A percentile compares a stretch with the other conserved stretches of the same genome.
These are phyloP conservation scores for Ensete glaucum DNA, from an alignment of 176 grass and related monocot genomes.

Conservation along the genomic window DNA sequence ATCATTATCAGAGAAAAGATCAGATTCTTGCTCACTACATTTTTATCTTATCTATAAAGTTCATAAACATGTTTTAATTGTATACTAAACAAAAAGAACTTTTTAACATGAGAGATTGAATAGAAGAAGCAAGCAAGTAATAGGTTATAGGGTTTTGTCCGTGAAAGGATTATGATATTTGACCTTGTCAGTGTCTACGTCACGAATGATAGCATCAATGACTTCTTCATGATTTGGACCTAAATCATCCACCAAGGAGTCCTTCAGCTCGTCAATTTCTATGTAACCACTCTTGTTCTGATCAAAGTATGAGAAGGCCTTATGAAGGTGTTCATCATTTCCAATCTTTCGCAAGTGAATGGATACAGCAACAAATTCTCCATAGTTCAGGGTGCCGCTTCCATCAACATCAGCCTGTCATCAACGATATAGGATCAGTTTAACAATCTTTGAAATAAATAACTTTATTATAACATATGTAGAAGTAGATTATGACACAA, in stretches of 20 bases:
- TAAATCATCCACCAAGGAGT: slow-evolving; percentile 7
- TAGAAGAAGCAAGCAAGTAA: neutral
- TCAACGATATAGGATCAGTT: neutral
- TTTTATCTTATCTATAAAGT: no score
- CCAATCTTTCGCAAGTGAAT: slow-evolving; percentile 15
- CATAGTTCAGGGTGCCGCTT: slow-evolving; percentile 8
- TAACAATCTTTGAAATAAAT: no score
- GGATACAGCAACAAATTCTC: slow-evolving; percentile 20
- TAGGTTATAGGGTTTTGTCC: neutral
- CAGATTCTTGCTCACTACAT: no score
- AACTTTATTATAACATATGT: no score
- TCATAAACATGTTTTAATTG: no score
- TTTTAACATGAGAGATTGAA: neutral
- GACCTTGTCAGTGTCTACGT: slow-evolving; percentile 18
- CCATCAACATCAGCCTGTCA: slow-evolving; percentile 18
- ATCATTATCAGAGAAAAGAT: neutral
- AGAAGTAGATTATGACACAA: no score
- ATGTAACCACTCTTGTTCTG: slow-evolving; percentile 14
- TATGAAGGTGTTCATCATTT: slow-evolving; percentile 12
- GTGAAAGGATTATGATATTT: neutral
- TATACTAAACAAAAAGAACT: neutral
- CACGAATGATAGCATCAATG: slow-evolving; percentile 13
- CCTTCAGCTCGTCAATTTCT: slow-evolving; percentile 12
- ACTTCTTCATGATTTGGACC: slow-evolving; percentile 11
- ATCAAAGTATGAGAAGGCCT: slow-evolving; percentile 16